Evolutionary conservation across 2,329 filamentous ascomycete species (phyloP), one percentile per base, ranked within the genome.

Genomic region (Fusarium circinatum): DNA sequence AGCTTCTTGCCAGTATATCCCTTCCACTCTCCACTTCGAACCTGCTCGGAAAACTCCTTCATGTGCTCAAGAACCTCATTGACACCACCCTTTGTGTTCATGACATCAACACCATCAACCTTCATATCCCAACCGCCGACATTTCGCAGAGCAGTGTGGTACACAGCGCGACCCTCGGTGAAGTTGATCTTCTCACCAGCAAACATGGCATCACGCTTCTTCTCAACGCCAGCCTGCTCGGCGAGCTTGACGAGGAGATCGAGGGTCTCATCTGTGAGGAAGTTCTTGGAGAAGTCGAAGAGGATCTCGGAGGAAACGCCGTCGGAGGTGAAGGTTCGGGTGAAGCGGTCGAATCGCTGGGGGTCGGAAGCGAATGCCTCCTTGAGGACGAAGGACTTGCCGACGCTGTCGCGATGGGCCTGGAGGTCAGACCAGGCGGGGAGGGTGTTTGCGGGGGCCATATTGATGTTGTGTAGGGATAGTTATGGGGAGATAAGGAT

Each of bases 261-360:
- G 58, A 98, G 87, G 9, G 96, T 98, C 85, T 98, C 95, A 78
- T 98, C 94, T 71, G 93, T 96, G 79, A 98, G 84, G 84, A 99
- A 95, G 90, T 99, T 99, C 91, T 99, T 99, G 87, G 93, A 96
- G 86, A 98, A 99, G 85, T 99, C 96, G 85, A 98, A 99, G 74
- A 99, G 90, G 80, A 97, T 96, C 75, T 98, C 94, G 77, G 91
- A 92, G 80, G 97, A 94, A 76, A 93, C 92, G 60, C 89, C 95
- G 36, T 91, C 87, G 84, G 97, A 95, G 78, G 89, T 86, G 85
- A 98, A 98, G 80, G 90, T 94, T 83, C 92, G 93, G 82, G 91
- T 93, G 87, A 98, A 95, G 85, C 96, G 97, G 80, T 92, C 85
- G 87, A 98, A 98, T 73, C 96, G 94, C 81, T 93, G 83, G 56